Base-by-base conservation (phyloP, 1,139 yeast genomes). In the Ashbya aceris region DNA sequence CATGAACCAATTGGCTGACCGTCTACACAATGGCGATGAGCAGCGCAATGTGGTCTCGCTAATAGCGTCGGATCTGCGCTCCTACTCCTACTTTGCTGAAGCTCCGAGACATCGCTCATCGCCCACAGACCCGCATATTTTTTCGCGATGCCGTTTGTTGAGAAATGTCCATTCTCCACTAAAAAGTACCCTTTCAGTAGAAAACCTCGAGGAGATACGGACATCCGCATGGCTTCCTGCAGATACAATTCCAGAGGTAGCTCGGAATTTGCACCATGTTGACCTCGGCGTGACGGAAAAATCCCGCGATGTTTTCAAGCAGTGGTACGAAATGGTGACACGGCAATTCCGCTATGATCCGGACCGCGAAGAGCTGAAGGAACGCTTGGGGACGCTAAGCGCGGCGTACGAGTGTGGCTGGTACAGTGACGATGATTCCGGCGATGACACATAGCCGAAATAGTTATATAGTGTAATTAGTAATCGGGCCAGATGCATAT, bases 301-400 rank as follows among this genome's bases (percentile, higher is more conserved):
- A 2, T 61, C 78, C n/a, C 65, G 72, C 38, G 55, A 63, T 8
- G 64, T 68, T 9, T 64, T 82, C 41, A 66, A 68, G 45, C 63
- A 65, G 2, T 78, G 78, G 73, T 65, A 67, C 8, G 64, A 68
- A 9, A 56, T 69, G 30, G 71, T 80, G 1, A 57, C 69, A 0
- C 66, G 68, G 38, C 62, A 66, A 30, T 67, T 68, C 46, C 67
- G 61, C 46, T 70, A 74, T n/a, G 89, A 79, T 41, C 45, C 48
- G 7, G 89, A 81, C 39, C 71, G 83, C 45, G 79, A 74, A 30
- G 89, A 82, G 44, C 53, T 82, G 45, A 64, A 78, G 23, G 83
- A 84, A 42, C 72, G 71, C 30, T 56, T 83, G 12, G 73, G 71
- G 17, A 58, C 61, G 4, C 44, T 77, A 35, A 69, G 77, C 0